These are phyloP conservation scores for Hemisphaericaspora xylofermentans DNA, from an alignment of 1,139 yeast species.

Conservation along the genomic window DNA sequence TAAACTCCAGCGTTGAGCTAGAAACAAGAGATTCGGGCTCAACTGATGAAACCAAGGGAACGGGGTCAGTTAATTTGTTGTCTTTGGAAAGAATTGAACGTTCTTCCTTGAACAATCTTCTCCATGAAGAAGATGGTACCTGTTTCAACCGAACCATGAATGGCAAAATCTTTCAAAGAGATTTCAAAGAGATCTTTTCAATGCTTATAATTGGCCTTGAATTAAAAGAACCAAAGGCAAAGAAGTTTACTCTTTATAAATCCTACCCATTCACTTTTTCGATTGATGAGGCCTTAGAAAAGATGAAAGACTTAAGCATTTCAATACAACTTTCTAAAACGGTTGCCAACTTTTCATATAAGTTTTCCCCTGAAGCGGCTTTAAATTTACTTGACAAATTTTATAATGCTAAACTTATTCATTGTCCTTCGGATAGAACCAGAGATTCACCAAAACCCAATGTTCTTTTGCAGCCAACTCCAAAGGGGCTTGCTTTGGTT, in stretches of 20 bases:
- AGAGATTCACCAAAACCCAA: slow-evolving; percentile 42
- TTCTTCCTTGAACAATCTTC: slow-evolving; percentile 15
- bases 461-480: slow-evolving; percentile 74
- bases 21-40: too few relatives aligned
- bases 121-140: slow-evolving; percentile 42
- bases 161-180: slow-evolving; percentile 54
- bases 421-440: slow-evolving; percentile 76
- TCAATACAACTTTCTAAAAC: slow-evolving; percentile 50
- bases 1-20: too few relatives aligned
- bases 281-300: slow-evolving; percentile 48
- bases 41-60: too few relatives aligned
- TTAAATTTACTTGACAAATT: slow-evolving; percentile 51
- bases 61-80: too few relatives aligned
- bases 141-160: slow-evolving; percentile 42
- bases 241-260: slow-evolving; percentile 18
- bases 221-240: slow-evolving; percentile 25
- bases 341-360: slow-evolving; percentile 59
- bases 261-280: slow-evolving; percentile 54
- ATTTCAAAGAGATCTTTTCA: slow-evolving; percentile 58
- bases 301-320: slow-evolving; percentile 51
- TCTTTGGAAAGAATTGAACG: too few relatives aligned
- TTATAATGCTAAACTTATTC: slow-evolving; percentile 67
- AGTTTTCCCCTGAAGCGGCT: slow-evolving; percentile 55
- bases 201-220: slow-evolving; percentile 50
- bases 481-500: slow-evolving; percentile 80